Percentiles rank a stretch among this genome's conserved stretches.
Conservation (phyloP, 176 grass and related monocot genomes). For the Avena atlantica region DNA sequence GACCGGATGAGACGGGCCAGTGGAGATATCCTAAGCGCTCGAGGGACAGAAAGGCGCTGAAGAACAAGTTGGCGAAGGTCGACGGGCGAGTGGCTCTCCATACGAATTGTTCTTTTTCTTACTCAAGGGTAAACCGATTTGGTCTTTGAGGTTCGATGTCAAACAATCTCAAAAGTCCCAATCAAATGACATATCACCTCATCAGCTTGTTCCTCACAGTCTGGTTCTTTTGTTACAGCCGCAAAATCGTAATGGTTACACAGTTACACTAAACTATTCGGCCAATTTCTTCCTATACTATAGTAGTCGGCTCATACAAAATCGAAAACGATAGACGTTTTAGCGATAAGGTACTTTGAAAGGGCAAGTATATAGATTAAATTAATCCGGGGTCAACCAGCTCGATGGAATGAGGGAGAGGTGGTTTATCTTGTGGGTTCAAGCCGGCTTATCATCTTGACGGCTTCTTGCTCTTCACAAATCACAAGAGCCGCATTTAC, state of each 20-base stretch:
- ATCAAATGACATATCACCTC: conserved; percentile 20
- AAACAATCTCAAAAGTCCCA: neutral
- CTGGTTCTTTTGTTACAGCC: neutral
- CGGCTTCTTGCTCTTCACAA: conserved; percentile 40
- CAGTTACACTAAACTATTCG: neutral
- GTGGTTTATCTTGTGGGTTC: neutral
- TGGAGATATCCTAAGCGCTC: too few species aligned
- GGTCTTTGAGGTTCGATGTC: neutral
- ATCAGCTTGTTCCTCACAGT: neutral
- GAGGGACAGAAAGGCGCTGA: neutral
- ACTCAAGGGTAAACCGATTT: neutral
- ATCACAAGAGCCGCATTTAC: conserved; percentile 29
- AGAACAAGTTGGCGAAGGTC: neutral
- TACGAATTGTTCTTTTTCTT: neutral
- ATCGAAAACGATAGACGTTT: neutral
- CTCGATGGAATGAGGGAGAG: too few species aligned
- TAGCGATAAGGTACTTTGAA: neutral
- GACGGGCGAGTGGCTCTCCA: neutral
- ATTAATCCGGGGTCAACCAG: neutral
- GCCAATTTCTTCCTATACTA: neutral
- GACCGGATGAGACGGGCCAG: too few species aligned
- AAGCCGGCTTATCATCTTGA: conserved; percentile 8
- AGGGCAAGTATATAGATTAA: neutral
- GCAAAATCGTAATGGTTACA: neutral
- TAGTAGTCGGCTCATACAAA: neutral